Evolutionary conservation across 805 yeast genomes (phyloP), one percentile per base, ranked within the genome.

Genomic region (Scheffersomyces stipitis): DNA sequence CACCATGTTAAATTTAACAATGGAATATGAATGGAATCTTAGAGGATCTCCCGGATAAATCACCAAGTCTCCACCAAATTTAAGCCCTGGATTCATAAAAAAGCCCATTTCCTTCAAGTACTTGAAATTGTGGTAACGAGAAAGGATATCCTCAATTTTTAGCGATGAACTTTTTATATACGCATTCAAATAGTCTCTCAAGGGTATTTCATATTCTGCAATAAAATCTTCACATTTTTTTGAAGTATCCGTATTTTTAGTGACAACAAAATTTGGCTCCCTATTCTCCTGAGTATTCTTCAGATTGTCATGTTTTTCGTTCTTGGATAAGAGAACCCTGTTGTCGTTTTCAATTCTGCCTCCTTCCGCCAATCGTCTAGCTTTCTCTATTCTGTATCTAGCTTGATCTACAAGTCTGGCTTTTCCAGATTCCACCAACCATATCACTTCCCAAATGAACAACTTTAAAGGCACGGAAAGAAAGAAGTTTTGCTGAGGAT

Each of bases 31-130:
- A 61, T 91, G 99, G 52, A 79, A 93, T 31, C 93, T 61, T 36
- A 91, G 65, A 5, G 98, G 96, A 56, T 91, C 99, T 1, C 97
- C 98, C 0, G 97, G 98, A 46, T 91, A 91, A 2, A 90, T 89
- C 39, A 93, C 76, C 51, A 79, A 89, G 37, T 80, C 80, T 4
- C 96, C 95, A 2, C 99, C 99, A 59, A 90, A 91, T 40, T 96
- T 73, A 22, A 89, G 65, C 0, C 99, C 99, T 0, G 98, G 96
- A 22, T 88, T 72, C 13, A 86, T 47, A 39, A 66, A 77, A 56
- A 71, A 83, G 1, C 76, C 80, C 10, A 55, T 52, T 5, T 53
- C 47, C 38, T 71, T 70, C 24, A 81, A 58, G 36, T 55, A 51
- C 34, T 58, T 58, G 51, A 64, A 82, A 3, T 52, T 50, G 5